Percentiles rank a stretch among this genome's conserved stretches.
phyloP scores from a whole-genome alignment of 441 rosid genomes.

The Gossypium laxum region DNA sequence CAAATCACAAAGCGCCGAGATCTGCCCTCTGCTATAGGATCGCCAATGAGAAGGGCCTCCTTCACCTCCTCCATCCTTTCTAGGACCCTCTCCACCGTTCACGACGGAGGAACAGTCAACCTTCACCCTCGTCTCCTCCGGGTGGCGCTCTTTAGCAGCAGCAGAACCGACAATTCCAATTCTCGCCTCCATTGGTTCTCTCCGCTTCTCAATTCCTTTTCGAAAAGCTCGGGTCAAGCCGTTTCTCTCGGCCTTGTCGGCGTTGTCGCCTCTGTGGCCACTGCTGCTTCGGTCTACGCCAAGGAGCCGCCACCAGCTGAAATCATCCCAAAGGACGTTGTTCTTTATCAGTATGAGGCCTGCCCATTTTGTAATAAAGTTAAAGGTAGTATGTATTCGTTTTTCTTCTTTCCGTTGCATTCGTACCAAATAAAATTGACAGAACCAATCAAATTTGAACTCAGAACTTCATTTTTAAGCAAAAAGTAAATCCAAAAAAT shows the following conservation, averaged over 20 bases:
- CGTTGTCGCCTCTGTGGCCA: slow-evolving; percentile 17
- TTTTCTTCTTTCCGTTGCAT: not conserved
- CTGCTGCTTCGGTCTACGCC: slow-evolving; percentile 24
- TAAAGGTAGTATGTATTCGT: slow-evolving; percentile 31
- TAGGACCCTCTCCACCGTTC: slow-evolving; percentile 19
- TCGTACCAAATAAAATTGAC: not conserved
- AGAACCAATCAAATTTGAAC: not conserved
- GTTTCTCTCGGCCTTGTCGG: slow-evolving; percentile 22
- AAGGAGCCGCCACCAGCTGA: slow-evolving; percentile 26
- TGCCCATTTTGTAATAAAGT: slow-evolving; percentile 75
- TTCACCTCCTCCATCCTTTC: slow-evolving; percentile 25
- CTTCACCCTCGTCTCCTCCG: slow-evolving; percentile 19
- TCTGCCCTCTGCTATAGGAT: not conserved
- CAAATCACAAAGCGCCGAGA: not conserved
- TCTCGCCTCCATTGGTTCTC: slow-evolving; percentile 20
- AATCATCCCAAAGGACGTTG: slow-evolving; percentile 39
- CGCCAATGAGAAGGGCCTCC: slow-evolving; percentile 28
- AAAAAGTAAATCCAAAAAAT: not conserved
- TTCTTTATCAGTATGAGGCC: slow-evolving; percentile 69
- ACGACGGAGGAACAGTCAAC: slow-evolving; percentile 14
- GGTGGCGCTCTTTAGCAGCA: slow-evolving; percentile 21
- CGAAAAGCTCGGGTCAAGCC: slow-evolving; percentile 11
- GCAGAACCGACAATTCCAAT: slow-evolving; percentile 13
- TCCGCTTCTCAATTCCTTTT: slow-evolving; percentile 8
- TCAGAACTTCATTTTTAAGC: not conserved